Evolutionary conservation across 2,329 filamentous ascomycete genomes (phyloP).

Genomic region (Aspergillus texensis): DNA sequence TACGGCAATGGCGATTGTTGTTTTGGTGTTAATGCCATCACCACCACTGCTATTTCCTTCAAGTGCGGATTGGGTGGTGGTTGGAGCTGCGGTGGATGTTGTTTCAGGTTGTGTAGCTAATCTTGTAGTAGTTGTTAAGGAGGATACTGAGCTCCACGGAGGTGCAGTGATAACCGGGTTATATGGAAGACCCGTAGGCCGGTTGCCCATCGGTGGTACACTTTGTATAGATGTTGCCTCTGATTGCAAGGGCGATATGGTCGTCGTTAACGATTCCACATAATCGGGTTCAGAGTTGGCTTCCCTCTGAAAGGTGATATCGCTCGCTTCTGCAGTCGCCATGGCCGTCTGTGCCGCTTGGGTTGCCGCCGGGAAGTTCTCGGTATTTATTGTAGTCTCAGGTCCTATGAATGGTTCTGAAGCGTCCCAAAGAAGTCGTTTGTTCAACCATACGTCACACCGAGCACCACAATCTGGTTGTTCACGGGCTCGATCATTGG

Average conservation of each 20-base stretch:
- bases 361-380: too few relatives aligned
- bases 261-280: not conserved
- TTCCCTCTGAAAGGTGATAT: not conserved
- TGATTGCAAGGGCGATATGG: not conserved
- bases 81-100: not conserved
- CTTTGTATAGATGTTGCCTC: not conserved
- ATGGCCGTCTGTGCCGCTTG: not conserved
- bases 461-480: not conserved
- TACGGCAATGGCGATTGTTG: slow-evolving; percentile 37
- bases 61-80: not conserved
- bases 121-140: not conserved
- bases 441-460: not conserved
- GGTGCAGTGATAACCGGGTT: not conserved
- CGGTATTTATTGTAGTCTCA: not conserved
- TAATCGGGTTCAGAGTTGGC: not conserved
- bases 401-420: not conserved
- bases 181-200: not conserved
- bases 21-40: slow-evolving; percentile 20
- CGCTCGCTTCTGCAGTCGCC: not conserved
- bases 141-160: not conserved
- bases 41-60: not conserved
- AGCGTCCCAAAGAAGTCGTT: too few relatives aligned
- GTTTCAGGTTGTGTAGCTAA: not conserved
- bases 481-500: not conserved
- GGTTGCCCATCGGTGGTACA: not conserved